Conservation (phyloP, 495 filamentous ascomycete genomes). For the Glonium stellatum region DNA sequence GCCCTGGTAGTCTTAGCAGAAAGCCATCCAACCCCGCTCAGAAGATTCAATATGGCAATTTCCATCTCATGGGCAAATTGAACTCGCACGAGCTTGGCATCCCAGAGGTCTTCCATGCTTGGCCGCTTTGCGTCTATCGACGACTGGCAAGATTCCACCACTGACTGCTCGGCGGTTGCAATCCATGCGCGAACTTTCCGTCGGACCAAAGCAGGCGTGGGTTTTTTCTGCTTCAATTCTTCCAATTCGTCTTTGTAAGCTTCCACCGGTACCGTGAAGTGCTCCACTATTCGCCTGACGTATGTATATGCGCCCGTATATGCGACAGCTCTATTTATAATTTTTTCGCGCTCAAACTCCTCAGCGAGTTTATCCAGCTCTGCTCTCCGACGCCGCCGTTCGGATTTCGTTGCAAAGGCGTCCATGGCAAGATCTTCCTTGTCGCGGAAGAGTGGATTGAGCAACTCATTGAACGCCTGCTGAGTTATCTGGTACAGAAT, state of each 20-base stretch:
- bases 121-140: slow-evolving; percentile 1
- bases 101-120: slow-evolving; percentile 10
- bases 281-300: slow-evolving; percentile 1
- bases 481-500: slow-evolving; percentile 85
- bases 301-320: slow-evolving; percentile 8
- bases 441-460: slow-evolving; percentile 74
- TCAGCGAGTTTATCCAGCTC: slow-evolving; percentile 16
- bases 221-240: neutral
- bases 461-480: slow-evolving; percentile 83
- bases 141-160: neutral
- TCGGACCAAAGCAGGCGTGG: neutral
- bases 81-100: slow-evolving; percentile 21
- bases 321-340: slow-evolving; percentile 3
- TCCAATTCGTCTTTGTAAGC: neutral
- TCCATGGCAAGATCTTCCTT: slow-evolving; percentile 73
- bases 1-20: neutral
- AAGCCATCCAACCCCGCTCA: slow-evolving; percentile 10
- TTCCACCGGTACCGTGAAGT: neutral
- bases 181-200: neutral
- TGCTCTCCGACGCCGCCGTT: slow-evolving; percentile 51
- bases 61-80: slow-evolving; percentile 16
- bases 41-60: slow-evolving; percentile 7
- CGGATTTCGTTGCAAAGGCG: slow-evolving; percentile 53
- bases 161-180: neutral
- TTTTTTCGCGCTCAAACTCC: slow-evolving; percentile 6